Evolutionary conservation across 768 basidiomycete genomes (phyloP).

Genomic region (Suillus americanus): DNA sequence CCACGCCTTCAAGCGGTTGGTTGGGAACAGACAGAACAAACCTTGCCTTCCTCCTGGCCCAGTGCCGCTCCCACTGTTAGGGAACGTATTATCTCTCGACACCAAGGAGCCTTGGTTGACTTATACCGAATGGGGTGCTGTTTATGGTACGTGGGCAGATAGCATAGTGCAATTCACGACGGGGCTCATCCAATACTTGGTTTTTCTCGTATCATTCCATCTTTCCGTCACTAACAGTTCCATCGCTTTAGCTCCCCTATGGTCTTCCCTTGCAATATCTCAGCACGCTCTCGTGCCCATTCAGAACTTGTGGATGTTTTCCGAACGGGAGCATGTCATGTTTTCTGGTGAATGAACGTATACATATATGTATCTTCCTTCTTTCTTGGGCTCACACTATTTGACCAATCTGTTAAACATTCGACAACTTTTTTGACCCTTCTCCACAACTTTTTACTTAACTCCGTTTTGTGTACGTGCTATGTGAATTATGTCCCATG

Average conservation of each 20-base stretch:
- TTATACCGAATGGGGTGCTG: constrained; percentile 35
- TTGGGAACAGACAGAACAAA: not conserved
- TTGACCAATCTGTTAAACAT: too few species aligned
- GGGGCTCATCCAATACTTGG: not conserved
- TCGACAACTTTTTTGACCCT: too few species aligned
- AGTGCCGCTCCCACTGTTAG: constrained; percentile 42
- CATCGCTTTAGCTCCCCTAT: not conserved
- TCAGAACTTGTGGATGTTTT: not conserved
- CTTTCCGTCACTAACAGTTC: not conserved
- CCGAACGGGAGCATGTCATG: not conserved
- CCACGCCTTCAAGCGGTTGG: not conserved
- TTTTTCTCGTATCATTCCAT: not conserved
- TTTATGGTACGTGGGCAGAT: constrained; percentile 18
- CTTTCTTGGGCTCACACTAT: too few species aligned
- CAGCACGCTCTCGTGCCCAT: not conserved
- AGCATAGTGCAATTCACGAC: not conserved
- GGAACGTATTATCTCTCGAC: constrained; percentile 45
- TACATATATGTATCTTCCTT: too few species aligned
- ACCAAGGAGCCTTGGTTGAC: constrained; percentile 29
- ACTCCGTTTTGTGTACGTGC: not conserved
- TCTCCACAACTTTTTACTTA: too few species aligned
- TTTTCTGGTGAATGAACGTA: not conserved
- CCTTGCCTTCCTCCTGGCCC: constrained; percentile 47
- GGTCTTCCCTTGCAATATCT: not conserved
- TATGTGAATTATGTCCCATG: not conserved